These are phyloP conservation scores for Raffaelea arxii DNA, from an alignment of 2,329 filamentous ascomycete species.

Conservation along the genomic window DNA sequence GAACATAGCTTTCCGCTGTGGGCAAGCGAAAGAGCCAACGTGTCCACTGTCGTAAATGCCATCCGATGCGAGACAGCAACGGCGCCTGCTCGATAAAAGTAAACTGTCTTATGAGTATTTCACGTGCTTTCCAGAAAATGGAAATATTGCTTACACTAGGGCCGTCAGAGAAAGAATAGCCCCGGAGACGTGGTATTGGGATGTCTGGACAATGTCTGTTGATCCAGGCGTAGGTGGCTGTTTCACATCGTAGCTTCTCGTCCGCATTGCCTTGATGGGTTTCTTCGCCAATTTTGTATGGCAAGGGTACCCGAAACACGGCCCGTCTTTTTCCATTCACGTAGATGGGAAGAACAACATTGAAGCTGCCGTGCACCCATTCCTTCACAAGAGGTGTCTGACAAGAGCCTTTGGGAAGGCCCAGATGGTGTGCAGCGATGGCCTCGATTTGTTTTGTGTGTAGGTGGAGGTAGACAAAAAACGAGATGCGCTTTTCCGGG, in stretches of 20 bases:
- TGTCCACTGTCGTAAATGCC: background rate
- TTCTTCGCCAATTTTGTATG: background rate
- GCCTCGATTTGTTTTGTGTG: background rate
- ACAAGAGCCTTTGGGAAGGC: background rate
- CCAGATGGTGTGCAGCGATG: background rate
- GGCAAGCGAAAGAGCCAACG: background rate
- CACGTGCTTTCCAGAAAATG: too few relatives aligned
- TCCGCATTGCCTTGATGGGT: background rate
- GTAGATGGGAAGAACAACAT: background rate
- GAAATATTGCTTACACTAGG: background rate
- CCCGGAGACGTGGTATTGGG: background rate
- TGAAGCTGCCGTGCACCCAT: background rate
- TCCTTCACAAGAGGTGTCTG: background rate
- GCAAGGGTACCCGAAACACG: background rate
- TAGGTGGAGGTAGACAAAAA: background rate
- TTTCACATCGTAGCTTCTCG: background rate
- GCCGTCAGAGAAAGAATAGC: background rate
- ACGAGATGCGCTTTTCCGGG: background rate
- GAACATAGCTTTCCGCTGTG: background rate
- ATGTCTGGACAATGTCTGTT: background rate
- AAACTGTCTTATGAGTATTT: background rate
- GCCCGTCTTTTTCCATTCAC: background rate
- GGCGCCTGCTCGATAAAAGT: background rate
- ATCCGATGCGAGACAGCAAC: background rate
- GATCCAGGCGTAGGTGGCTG: background rate